Conservation (phyloP, 352 stramenopile species). For the Blastocystis sp. region DNA sequence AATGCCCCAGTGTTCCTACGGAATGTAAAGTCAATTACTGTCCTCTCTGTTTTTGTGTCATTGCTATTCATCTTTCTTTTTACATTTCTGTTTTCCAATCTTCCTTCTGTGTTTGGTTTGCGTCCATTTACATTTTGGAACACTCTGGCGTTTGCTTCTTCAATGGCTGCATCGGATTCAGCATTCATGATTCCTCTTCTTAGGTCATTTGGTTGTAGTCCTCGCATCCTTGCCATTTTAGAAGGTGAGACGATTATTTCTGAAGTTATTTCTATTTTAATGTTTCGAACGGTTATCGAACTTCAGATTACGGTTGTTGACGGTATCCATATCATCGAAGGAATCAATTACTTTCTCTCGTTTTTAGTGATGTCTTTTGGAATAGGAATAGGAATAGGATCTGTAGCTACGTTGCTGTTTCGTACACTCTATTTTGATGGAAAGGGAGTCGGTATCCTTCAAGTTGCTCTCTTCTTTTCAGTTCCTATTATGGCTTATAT, state of each 20-base stretch:
- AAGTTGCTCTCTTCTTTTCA: slow-evolving; percentile 10
- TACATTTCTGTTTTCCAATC: not conserved
- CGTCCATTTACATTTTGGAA: slow-evolving; percentile 33
- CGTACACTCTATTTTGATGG: not conserved
- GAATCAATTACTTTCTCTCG: not conserved
- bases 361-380: slow-evolving; percentile 24
- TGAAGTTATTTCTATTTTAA: slow-evolving; percentile 8
- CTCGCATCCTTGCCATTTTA: not conserved
- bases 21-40: not conserved
- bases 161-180: slow-evolving; percentile 12
- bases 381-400: not conserved
- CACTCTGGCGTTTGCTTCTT: not conserved
- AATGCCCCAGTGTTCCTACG: not conserved
- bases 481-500: slow-evolving; percentile 13
- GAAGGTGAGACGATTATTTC: slow-evolving; percentile 28
- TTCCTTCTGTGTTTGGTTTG: not conserved
- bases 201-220: not conserved
- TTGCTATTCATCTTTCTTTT: slow-evolving; percentile 37
- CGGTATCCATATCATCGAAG: not conserved
- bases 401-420: not conserved
- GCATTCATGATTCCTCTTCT: slow-evolving; percentile 33
- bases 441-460: not conserved
- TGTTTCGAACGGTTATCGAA: slow-evolving; percentile 24
- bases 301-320: slow-evolving; percentile 7
- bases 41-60: not conserved